These are phyloP conservation scores for Delonix regia DNA, from an alignment of 306 rosid species.

Conservation along the genomic window DNA sequence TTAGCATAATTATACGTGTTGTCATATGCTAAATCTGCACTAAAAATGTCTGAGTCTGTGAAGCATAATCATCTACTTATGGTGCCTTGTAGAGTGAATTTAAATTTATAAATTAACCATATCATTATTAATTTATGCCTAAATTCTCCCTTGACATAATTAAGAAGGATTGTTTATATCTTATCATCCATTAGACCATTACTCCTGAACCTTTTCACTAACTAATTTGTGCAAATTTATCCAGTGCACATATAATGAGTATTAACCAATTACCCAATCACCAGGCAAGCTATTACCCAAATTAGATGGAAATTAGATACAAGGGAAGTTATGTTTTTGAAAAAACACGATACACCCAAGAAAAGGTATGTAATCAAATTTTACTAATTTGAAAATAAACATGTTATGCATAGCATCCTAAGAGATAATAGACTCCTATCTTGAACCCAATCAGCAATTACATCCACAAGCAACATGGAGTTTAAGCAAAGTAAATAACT, in stretches of 20 bases:
- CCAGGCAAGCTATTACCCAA: not conserved
- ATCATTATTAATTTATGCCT: not conserved
- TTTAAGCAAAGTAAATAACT: slow-evolving; percentile 26
- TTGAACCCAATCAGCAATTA: not conserved
- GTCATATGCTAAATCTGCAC: not conserved
- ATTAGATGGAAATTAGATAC: not conserved
- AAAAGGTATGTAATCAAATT: not conserved
- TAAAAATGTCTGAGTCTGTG: not conserved
- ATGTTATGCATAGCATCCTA: not conserved
- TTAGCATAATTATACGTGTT: not conserved
- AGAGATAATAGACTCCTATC: not conserved
- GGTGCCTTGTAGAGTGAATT: not conserved
- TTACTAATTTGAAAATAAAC: not conserved
- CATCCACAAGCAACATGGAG: slow-evolving; percentile 6
- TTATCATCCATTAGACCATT: slow-evolving; percentile 1
- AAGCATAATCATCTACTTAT: slow-evolving; percentile 10
- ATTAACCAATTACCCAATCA: slow-evolving; percentile 13
- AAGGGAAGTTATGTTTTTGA: not conserved
- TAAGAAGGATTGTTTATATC: not conserved
- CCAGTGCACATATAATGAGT: not conserved
- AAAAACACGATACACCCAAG: not conserved
- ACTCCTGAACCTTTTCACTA: not conserved
- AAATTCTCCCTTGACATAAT: not conserved
- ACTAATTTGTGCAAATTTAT: slow-evolving; percentile 1
- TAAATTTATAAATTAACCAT: not conserved